Evolutionary conservation across 208 protist species (phyloP), one percentile per base, ranked within the genome.

Genomic region (Tritrichomonas musculus): DNA sequence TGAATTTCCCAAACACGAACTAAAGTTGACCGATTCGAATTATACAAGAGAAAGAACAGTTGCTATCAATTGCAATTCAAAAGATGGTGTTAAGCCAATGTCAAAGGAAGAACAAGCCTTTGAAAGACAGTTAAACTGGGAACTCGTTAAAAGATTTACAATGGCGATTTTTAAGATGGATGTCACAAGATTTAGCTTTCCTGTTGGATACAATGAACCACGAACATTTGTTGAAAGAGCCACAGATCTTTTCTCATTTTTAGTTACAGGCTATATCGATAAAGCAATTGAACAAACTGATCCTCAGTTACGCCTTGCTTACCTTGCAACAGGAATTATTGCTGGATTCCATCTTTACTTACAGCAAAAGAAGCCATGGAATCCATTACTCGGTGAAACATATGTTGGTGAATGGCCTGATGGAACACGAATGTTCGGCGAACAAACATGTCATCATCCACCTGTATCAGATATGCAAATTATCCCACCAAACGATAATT

Each of bases 401-500:
- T 94, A 55, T 39, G 27, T 93, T 36, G 75, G 69, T 25, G 14
- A 8, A 8, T 94, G 41, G 30, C 80, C 14, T 11, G 55, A 94
- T 50, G 93, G 93, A 39, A 57, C 77, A n/a, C 53, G 14, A 9
- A 93, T 94, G 9, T 94, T 49, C 50, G 65, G 41, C 55, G 93
- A 94, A 44, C 93, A 94, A n/a, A 94, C 84, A 73, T 80, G 72
- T 80, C 93, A 94, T 33, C 93, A 94, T 41, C 93, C 93, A 94
- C 93, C 93, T 11, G 27, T 94, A n/a, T 92, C 65, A 25, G 65
- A 93, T 33, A 93, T 92, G 80, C 30, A 94, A 84, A 41, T 94
- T 14, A 30, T 93, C 53, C 13, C 30, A 22, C 93, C 93, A 73
- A 47, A 94, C 8, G 17, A 92, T 14, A n/a, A 36, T 22, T 93